phyloP scores from a whole-genome alignment of 148 eudicot species.

The Chenopodium quinoa region DNA sequence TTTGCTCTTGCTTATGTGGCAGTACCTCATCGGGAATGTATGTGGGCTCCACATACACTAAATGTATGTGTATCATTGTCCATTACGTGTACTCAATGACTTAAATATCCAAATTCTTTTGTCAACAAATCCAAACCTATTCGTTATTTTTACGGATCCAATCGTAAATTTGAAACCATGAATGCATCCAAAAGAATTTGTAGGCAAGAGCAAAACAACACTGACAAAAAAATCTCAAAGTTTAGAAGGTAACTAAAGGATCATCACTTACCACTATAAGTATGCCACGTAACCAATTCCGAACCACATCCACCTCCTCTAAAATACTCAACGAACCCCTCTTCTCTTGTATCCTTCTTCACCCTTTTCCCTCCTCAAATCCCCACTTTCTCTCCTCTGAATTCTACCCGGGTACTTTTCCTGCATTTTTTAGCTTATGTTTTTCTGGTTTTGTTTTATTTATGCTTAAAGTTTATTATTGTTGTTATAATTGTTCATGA shows the following conservation, averaged over 20 bases:
- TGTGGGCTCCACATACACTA: too few species aligned
- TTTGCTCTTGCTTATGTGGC: too few species aligned
- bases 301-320: constrained; percentile 38
- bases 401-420: neutral
- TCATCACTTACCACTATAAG: constrained; percentile 7
- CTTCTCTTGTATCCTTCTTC: neutral
- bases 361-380: neutral
- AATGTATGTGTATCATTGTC: too few species aligned
- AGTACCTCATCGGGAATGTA: too few species aligned
- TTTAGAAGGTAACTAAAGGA: neutral
- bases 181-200: too few species aligned
- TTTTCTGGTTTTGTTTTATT: neutral
- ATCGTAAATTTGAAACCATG: too few species aligned
- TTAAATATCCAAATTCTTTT: too few species aligned
- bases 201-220: constrained; percentile 6
- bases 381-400: constrained; percentile 4
- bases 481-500: neutral
- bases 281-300: constrained; percentile 32
- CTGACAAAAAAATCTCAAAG: neutral
- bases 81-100: too few species aligned
- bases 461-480: neutral
- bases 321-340: constrained; percentile 11
- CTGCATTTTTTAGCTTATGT: neutral
- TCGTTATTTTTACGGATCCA: too few species aligned
- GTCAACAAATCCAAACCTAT: too few species aligned